These are phyloP conservation scores for Xylogone sp. DNA, from an alignment of 2,329 filamentous ascomycete species.

Conservation along the genomic window DNA sequence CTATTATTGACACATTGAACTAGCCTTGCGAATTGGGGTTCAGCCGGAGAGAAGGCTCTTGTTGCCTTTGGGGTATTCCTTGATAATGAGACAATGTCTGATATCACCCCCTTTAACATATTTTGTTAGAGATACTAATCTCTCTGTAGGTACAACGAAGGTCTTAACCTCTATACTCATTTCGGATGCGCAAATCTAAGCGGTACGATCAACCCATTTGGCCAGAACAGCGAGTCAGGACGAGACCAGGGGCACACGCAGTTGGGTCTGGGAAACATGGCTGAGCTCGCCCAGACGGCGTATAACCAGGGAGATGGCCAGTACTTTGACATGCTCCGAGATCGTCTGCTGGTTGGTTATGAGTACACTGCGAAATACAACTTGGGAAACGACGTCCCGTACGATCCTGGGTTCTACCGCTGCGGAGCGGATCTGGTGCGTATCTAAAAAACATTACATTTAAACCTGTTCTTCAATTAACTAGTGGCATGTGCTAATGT, in stretches of 20 bases:
- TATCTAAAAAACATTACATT: background rate
- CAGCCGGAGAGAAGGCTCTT: slow-evolving; percentile 38
- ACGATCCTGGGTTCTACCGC: slow-evolving; percentile 33
- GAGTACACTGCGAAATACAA: slow-evolving; percentile 40
- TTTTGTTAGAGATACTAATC: slow-evolving; percentile 19
- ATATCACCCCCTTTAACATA: slow-evolving; percentile 34
- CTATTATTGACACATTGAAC: slow-evolving; percentile 20
- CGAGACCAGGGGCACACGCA: slow-evolving; percentile 42
- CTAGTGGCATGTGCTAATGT: background rate
- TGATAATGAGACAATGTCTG: slow-evolving; percentile 37
- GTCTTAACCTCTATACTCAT: slow-evolving; percentile 16
- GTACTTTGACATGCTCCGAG: slow-evolving; percentile 30
- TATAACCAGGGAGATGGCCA: slow-evolving; percentile 38
- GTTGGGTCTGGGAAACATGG: slow-evolving; percentile 35
- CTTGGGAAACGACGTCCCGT: slow-evolving; percentile 37
- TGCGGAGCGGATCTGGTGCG: slow-evolving; percentile 34
- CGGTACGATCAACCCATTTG: slow-evolving; percentile 17
- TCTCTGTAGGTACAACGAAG: slow-evolving; percentile 5
- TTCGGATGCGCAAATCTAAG: slow-evolving; percentile 21
- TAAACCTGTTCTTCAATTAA: background rate
- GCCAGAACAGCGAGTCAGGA: slow-evolving; percentile 38
- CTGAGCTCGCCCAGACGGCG: slow-evolving; percentile 36
- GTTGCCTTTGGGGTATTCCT: slow-evolving; percentile 38
- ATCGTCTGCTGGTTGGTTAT: slow-evolving; percentile 32
- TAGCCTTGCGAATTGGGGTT: slow-evolving; percentile 33